Percentiles rank a stretch among this genome's conserved stretches.
Conservation (phyloP, 2,329 filamentous ascomycete species). For the Sporothrix schenckii region DNA sequence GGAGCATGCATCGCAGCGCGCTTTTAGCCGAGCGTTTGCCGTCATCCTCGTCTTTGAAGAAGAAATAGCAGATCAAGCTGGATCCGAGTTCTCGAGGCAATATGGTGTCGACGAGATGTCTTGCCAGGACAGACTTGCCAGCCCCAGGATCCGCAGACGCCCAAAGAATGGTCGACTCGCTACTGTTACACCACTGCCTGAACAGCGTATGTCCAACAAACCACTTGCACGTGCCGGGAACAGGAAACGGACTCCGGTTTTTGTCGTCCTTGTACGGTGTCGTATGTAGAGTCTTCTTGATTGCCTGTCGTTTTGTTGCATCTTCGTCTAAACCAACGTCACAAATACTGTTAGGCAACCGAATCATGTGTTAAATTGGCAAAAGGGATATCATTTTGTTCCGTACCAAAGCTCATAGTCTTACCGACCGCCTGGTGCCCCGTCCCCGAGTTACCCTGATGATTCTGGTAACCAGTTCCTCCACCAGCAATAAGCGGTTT, state of each 20-base stretch:
- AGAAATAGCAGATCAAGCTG: neutral
- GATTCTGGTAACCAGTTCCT: neutral
- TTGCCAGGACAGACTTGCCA: conserved; percentile 1
- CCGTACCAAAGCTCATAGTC: neutral
- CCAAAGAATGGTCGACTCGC: neutral
- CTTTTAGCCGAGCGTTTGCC: neutral
- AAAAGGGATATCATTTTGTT: neutral
- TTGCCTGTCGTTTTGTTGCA: neutral
- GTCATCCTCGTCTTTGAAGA: neutral
- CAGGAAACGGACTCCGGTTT: neutral
- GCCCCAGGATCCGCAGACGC: neutral
- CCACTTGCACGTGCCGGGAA: conserved; percentile 1
- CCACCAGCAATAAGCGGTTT: neutral
- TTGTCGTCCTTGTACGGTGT: neutral
- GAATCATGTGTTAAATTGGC: neutral
- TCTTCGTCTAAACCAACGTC: neutral
- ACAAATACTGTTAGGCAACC: neutral
- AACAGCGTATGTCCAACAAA: neutral
- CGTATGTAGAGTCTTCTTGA: neutral
- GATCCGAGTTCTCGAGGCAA: neutral
- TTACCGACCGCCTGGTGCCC: neutral
- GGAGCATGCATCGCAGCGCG: neutral
- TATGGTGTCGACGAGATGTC: neutral
- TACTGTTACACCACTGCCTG: neutral
- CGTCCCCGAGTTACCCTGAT: neutral